Evolutionary conservation across 1,284 basidiomycete species (phyloP), one percentile per base, ranked within the genome.

Genomic region (Boletus semigastroideus): DNA sequence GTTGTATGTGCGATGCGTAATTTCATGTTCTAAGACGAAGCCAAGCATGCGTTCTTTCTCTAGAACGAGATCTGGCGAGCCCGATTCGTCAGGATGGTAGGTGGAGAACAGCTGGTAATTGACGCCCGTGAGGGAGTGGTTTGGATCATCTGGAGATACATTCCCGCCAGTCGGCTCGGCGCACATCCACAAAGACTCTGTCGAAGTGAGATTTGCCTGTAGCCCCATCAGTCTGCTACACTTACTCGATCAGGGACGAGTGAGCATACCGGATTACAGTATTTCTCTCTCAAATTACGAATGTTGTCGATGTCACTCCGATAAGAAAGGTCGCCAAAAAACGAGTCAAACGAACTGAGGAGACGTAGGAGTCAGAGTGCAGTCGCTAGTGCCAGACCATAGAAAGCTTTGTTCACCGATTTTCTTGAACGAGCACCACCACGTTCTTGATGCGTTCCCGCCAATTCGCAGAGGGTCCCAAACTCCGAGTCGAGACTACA

Each of bases 311-410:
- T 54, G 14, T 63, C 61, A 27, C 16, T 33, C 5, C 64, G 57
- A 42, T 60, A 66, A 6, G 64, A 66, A 42, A 63, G 64, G 19
- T 63, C 62, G 13, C 62, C 64, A 48, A 65, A 66, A 52, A 59
- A 61, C 20, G 54, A 65, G 48, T 66, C 62, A 20, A 63, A 66
- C 10, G 61, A 63, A 4, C 61, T 63, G 39, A 33, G 2, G 10
- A 22, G 20, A 41, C 7, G 1, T 10, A 5, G 7, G 17, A 43
- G 51, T 50, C 6, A 37, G 17, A 31, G 20, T 4, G 22, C 9
- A 1, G 3, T n/a, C 9, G 5, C 13, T 7, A 31, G 20, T 5
- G 12, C 5, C 14, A 39, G 4, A 39, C 11, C 12, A 8, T 28
- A 6, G 8, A 30, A 46, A 17, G 22, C 17, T 13, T 28, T 4